These are phyloP conservation scores for Penicillium expansum DNA, from an alignment of 2,329 filamentous ascomycete genomes.

Conservation along the genomic window DNA sequence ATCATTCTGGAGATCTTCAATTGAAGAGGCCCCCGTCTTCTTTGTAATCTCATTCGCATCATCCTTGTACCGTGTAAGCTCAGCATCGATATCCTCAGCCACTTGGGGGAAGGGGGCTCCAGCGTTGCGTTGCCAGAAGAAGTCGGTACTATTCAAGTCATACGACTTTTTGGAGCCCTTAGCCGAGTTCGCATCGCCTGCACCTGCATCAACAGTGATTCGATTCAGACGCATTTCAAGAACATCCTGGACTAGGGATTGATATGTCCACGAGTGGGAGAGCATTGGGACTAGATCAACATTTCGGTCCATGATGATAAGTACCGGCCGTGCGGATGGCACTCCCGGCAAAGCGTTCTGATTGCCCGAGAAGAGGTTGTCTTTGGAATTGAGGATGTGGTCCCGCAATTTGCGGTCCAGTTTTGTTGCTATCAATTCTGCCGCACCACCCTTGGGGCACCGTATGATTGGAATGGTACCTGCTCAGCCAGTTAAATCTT, in stretches of 20 bases:
- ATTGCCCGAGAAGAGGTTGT: slow-evolving; percentile 80
- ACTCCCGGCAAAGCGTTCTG: slow-evolving; percentile 63
- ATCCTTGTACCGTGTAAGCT: slow-evolving; percentile 91
- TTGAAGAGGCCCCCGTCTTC: slow-evolving; percentile 87
- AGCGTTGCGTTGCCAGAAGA: slow-evolving; percentile 95
- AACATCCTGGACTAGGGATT: slow-evolving; percentile 78
- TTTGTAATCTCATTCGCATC: slow-evolving; percentile 92
- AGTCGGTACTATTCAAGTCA: slow-evolving; percentile 84
- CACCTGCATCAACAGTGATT: slow-evolving; percentile 85
- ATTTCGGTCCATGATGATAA: slow-evolving; percentile 92
- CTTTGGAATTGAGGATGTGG: slow-evolving; percentile 95
- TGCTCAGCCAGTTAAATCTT: slow-evolving; percentile 38
- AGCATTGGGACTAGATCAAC: slow-evolving; percentile 96
- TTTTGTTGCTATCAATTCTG: slow-evolving; percentile 90
- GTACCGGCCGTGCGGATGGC: slow-evolving; percentile 74
- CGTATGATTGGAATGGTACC: slow-evolving; percentile 92
- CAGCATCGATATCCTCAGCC: slow-evolving; percentile 91
- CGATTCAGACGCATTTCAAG: slow-evolving; percentile 82
- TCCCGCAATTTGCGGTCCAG: slow-evolving; percentile 94
- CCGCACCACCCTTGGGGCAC: slow-evolving; percentile 87
- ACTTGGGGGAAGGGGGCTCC: slow-evolving; percentile 90
- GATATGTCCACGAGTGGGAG: slow-evolving; percentile 92
- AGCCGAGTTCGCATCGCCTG: slow-evolving; percentile 69
- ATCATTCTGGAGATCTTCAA: slow-evolving; percentile 90
- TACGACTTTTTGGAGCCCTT: slow-evolving; percentile 84